These are phyloP conservation scores for Chlamydomonas eustigma DNA, from an alignment of 139 green algal genomes.

Conservation along the genomic window DNA sequence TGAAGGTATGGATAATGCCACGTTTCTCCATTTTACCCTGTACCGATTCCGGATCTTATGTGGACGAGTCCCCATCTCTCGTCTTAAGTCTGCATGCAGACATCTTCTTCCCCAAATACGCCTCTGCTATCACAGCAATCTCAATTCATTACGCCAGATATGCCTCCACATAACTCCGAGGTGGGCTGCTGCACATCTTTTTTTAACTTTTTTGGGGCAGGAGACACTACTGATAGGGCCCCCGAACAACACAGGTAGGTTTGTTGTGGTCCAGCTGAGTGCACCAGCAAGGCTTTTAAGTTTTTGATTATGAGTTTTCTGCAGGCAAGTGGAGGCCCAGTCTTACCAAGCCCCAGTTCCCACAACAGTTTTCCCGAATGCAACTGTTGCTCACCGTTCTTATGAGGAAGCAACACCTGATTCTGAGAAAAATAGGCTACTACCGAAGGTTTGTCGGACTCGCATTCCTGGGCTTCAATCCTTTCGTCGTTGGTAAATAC, in stretches of 20 bases:
- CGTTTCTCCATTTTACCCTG: too few species aligned
- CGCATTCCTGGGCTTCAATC: too few species aligned
- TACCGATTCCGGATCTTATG: too few species aligned
- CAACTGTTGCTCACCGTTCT: background rate
- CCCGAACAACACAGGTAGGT: background rate
- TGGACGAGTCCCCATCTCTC: too few species aligned
- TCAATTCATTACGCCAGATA: background rate
- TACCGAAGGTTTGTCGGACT: constrained; percentile 4
- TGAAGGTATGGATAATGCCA: too few species aligned
- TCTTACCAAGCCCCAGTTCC: background rate
- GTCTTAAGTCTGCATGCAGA: background rate
- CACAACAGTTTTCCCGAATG: background rate
- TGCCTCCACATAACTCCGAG: background rate
- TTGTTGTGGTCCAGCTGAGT: background rate
- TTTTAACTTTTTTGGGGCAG: background rate
- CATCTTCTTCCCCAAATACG: background rate
- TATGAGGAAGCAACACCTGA: background rate
- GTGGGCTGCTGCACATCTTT: background rate
- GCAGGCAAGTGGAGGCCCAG: background rate
- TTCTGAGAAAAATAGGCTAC: background rate
- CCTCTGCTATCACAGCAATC: background rate
- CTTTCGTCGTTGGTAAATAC: too few species aligned
- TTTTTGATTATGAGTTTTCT: too few species aligned
- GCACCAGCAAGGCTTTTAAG: too few species aligned
- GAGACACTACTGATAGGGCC: background rate